Conservation (phyloP, 2,329 filamentous ascomycete species). For the Pseudogymnoascus sp. region DNA sequence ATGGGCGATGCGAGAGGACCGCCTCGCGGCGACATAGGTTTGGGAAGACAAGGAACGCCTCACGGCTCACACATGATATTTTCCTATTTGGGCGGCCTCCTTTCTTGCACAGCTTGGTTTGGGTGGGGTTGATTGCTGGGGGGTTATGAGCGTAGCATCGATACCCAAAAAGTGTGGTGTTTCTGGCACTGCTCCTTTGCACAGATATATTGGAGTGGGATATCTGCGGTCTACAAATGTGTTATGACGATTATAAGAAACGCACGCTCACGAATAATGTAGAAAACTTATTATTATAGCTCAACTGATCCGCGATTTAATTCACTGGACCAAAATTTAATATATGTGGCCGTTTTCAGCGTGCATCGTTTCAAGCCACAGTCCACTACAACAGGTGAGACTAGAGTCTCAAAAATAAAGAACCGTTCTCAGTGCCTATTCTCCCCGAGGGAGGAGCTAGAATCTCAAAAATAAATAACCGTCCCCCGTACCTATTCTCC, state of each 20-base stretch:
- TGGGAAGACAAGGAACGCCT: constrained; percentile 30
- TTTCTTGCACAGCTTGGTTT: constrained; percentile 34
- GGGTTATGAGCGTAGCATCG: constrained; percentile 22
- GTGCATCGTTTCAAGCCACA: neutral
- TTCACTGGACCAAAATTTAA: too few relatives aligned
- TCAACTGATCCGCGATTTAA: neutral
- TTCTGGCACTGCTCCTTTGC: neutral
- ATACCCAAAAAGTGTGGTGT: constrained; percentile 26
- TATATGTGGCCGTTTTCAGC: neutral
- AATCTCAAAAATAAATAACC: too few relatives aligned
- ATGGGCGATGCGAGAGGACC: constrained; percentile 8
- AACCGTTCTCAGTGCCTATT: neutral
- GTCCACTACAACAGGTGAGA: neutral
- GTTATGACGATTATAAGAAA: constrained; percentile 5
- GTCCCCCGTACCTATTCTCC: too few relatives aligned
- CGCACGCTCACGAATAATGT: constrained; percentile 9
- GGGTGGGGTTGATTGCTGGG: constrained; percentile 22
- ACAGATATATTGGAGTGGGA: constrained; percentile 3
- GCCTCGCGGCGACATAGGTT: neutral
- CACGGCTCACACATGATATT: constrained; percentile 31
- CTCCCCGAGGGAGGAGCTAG: neutral
- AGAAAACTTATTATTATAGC: constrained; percentile 2
- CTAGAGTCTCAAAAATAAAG: neutral
- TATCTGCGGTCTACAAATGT: constrained; percentile 3
- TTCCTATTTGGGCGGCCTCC: constrained; percentile 28